phyloP scores from a whole-genome alignment of 1,284 basidiomycete genomes.

The Chondrostereum purpureum region DNA sequence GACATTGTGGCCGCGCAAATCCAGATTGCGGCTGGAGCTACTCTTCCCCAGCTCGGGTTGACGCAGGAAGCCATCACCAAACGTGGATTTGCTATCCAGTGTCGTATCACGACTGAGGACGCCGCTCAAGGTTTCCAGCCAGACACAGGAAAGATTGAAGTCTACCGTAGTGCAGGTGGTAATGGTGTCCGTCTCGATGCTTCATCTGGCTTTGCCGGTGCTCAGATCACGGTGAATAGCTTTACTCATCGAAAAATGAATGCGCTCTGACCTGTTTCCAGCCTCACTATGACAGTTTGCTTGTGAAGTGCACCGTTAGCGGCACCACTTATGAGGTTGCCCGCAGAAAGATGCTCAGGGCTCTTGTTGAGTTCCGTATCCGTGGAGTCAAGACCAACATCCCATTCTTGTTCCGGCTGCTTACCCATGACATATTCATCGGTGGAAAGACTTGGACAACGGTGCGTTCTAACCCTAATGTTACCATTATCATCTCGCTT shows the following conservation, averaged over 20 bases:
- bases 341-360: conserved; percentile 97
- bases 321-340: conserved; percentile 99
- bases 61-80: conserved; percentile 96
- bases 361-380: conserved; percentile 98
- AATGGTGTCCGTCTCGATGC: conserved; percentile 98
- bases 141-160: conserved; percentile 98
- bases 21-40: conserved; percentile 96
- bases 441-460: conserved; percentile 98
- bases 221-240: conserved; percentile 87
- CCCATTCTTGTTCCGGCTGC: conserved; percentile 95
- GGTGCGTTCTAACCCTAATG: conserved; percentile 34
- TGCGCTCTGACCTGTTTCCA: conserved; percentile 21
- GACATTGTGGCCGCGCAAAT: conserved; percentile 99
- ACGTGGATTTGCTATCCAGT: conserved; percentile 97
- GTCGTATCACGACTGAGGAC: conserved; percentile 99
- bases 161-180: conserved; percentile 97
- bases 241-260: background rate
- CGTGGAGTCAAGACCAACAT: conserved; percentile 99
- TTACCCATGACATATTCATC: conserved; percentile 98
- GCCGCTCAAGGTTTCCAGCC: conserved; percentile 90
- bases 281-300: conserved; percentile 97
- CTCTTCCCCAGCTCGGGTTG: conserved; percentile 90
- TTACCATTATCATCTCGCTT: conserved; percentile 3
- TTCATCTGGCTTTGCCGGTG: conserved; percentile 96
- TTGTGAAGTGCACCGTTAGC: conserved; percentile 95